Evolutionary conservation across 1,139 yeast genomes (phyloP).

Genomic region (Kluyveromyces sp.): DNA sequence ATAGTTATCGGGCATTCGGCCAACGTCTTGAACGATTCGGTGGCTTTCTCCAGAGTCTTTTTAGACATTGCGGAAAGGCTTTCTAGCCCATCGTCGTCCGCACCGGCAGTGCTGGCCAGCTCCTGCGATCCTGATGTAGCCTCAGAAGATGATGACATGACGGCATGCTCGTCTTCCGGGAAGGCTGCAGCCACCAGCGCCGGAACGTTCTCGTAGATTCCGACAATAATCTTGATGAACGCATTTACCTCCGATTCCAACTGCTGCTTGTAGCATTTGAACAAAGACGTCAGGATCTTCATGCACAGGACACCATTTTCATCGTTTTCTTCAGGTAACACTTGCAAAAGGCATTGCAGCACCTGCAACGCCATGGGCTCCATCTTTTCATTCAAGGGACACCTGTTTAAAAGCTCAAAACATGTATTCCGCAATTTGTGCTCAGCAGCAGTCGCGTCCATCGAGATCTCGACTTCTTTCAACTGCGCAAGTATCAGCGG

Average conservation of each 20-base stretch:
- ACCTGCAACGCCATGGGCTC: constrained; percentile 63
- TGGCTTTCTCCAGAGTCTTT: constrained; percentile 11
- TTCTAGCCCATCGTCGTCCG: constrained; percentile 8
- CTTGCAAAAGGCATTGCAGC: constrained; percentile 51
- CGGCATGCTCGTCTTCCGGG: constrained; percentile 23
- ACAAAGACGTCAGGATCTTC: constrained; percentile 83
- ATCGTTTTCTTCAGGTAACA: constrained; percentile 76
- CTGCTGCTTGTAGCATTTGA: constrained; percentile 70
- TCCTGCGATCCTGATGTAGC: neutral
- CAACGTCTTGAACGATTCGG: constrained; percentile 70
- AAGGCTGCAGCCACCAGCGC: constrained; percentile 65
- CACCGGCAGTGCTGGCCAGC: constrained; percentile 2
- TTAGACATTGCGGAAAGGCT: constrained; percentile 7
- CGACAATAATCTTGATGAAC: constrained; percentile 69
- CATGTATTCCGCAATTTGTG: constrained; percentile 70
- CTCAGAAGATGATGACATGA: neutral
- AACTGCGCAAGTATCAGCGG: constrained; percentile 58
- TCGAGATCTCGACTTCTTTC: constrained; percentile 65
- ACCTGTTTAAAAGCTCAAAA: constrained; percentile 73
- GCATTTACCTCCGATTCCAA: constrained; percentile 69
- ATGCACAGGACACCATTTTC: constrained; percentile 91
- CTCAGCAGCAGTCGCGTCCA: constrained; percentile 54
- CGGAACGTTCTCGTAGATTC: constrained; percentile 76
- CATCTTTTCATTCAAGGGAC: constrained; percentile 76
- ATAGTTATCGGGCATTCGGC: constrained; percentile 97